Conservation (phyloP, 345 rosid species). For the Salix purpurea region DNA sequence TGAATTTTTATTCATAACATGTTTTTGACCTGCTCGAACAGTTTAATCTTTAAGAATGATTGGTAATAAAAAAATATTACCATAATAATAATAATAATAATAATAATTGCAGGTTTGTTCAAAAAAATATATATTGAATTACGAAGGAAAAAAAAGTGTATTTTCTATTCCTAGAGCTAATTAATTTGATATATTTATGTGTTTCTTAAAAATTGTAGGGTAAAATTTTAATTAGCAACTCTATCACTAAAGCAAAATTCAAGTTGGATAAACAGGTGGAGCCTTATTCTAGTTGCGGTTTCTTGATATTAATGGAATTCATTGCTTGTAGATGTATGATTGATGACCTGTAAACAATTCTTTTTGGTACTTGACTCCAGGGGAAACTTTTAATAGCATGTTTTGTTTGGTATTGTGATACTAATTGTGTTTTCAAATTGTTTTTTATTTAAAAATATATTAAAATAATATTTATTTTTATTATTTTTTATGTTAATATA, state of each 20-base stretch:
- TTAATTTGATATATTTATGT: too few species aligned
- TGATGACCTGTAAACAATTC: neutral
- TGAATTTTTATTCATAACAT: neutral
- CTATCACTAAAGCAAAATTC: neutral
- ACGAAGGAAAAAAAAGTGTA: neutral
- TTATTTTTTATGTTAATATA: too few species aligned
- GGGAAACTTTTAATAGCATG: neutral
- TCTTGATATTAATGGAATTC: neutral
- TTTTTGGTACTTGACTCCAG: neutral
- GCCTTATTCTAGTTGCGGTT: neutral
- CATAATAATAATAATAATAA: neutral
- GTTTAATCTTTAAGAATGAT: too few species aligned
- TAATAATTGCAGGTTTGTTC: too few species aligned
- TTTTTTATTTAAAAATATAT: too few species aligned
- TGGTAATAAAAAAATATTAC: too few species aligned
- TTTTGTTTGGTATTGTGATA: too few species aligned
- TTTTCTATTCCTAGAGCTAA: neutral
- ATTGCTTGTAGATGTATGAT: neutral
- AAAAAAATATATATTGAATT: too few species aligned
- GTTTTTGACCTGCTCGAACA: neutral
- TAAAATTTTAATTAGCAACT: too few species aligned
- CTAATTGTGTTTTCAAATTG: too few species aligned
- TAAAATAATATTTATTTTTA: too few species aligned
- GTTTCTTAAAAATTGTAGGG: neutral
- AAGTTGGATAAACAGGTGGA: neutral